Percentiles rank a stretch among this genome's conserved stretches.
phyloP scores from a whole-genome alignment of 768 basidiomycete species.

The Pleurotus giganteus region DNA sequence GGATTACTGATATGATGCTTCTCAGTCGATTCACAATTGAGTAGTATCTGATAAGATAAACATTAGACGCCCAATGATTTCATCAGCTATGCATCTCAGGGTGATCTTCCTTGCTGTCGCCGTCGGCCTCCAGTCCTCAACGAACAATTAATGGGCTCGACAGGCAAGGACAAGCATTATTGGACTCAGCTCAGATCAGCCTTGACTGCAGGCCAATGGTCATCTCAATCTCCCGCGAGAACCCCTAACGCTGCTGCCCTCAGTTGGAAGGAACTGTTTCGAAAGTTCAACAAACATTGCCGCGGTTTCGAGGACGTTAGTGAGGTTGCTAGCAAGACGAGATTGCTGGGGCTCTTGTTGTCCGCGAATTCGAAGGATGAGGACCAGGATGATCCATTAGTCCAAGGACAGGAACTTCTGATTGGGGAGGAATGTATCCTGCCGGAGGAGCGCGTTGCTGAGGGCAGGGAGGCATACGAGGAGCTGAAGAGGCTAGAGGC shows the following conservation, averaged over 20 bases:
- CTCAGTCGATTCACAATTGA: too few species aligned
- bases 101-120: background rate
- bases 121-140: too few species aligned
- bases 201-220: conserved; percentile 76
- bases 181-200: conserved; percentile 71
- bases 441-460: conserved; percentile 52
- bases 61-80: too few species aligned
- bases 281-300: conserved; percentile 88
- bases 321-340: conserved; percentile 67
- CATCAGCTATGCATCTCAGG: background rate
- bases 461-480: conserved; percentile 55
- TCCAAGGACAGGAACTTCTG: conserved; percentile 34
- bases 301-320: conserved; percentile 56
- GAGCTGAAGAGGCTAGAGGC: conserved; percentile 46
- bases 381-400: conserved; percentile 46
- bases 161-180: conserved; percentile 69
- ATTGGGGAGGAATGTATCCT: conserved; percentile 59
- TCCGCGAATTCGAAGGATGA: conserved; percentile 47
- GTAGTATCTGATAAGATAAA: too few species aligned
- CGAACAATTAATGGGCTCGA: conserved; percentile 14
- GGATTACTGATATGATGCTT: too few species aligned
- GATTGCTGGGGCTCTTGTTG: conserved; percentile 58
- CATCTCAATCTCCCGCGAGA: conserved; percentile 57
- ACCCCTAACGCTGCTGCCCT: conserved; percentile 49
- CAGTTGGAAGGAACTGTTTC: conserved; percentile 75